A percentile compares a stretch with the other conserved stretches of the same genome.
phyloP scores from a whole-genome alignment of 352 stramenopile species.

The Globisporangium echinulatum region DNA sequence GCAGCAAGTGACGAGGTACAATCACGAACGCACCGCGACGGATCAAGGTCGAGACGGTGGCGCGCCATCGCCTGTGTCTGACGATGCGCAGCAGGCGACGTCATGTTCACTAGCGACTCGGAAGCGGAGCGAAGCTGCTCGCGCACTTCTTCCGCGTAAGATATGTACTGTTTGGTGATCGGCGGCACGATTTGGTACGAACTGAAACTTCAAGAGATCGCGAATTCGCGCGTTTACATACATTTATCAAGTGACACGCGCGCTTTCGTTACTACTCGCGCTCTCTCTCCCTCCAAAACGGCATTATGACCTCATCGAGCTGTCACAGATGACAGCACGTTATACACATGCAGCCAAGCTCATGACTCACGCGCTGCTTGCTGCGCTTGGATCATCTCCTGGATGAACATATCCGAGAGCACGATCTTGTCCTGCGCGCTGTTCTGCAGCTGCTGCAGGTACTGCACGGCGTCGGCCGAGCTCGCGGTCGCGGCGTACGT shows the following conservation, averaged over 20 bases:
- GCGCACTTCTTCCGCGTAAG: neutral
- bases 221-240: neutral
- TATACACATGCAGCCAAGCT: constrained; percentile 1
- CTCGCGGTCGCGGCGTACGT: constrained; percentile 68
- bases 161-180: no score
- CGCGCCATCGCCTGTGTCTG: constrained; percentile 32
- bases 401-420: constrained; percentile 80
- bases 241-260: neutral
- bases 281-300: neutral
- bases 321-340: no score
- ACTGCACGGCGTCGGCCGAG: constrained; percentile 78
- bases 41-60: constrained; percentile 42
- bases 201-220: neutral
- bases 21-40: constrained; percentile 28
- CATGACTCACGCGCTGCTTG: constrained; percentile 75
- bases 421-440: constrained; percentile 83
- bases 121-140: neutral
- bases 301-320: neutral
- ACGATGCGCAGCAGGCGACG: constrained; percentile 16
- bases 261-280: neutral
- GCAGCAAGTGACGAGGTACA: neutral
- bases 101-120: constrained; percentile 1
- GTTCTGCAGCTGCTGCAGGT: constrained; percentile 83
- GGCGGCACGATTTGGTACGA: neutral
- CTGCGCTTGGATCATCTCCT: constrained; percentile 78